Evolutionary conservation across 2,329 filamentous ascomycete species (phyloP).

Genomic region (Exophiala alcalophila): DNA sequence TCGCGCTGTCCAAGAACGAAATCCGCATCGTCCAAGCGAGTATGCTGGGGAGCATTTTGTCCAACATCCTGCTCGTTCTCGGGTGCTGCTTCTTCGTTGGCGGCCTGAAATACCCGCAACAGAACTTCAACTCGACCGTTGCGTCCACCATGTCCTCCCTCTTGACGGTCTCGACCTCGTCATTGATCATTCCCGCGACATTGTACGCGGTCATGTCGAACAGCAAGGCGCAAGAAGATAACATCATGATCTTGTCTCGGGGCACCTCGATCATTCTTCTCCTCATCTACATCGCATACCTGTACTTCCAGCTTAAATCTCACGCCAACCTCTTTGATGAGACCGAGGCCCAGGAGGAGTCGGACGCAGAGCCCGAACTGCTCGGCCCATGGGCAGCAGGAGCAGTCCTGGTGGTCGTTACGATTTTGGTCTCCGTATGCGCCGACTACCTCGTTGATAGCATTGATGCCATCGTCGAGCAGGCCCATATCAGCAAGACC

Average conservation of each 20-base stretch:
- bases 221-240: constrained; percentile 42
- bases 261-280: constrained; percentile 74
- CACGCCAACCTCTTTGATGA: constrained; percentile 70
- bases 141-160: constrained; percentile 60
- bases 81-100: constrained; percentile 78
- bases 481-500: constrained; percentile 70
- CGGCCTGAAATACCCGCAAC: constrained; percentile 67
- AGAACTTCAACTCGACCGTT: constrained; percentile 54
- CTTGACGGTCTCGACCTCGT: constrained; percentile 73
- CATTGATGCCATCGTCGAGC: constrained; percentile 69
- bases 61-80: constrained; percentile 84
- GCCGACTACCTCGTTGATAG: constrained; percentile 75
- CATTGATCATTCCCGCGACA: constrained; percentile 74
- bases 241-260: constrained; percentile 69
- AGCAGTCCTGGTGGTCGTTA: constrained; percentile 66
- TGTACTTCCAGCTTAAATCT: constrained; percentile 73
- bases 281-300: constrained; percentile 70
- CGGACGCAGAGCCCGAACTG: constrained; percentile 44
- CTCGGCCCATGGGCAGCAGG: constrained; percentile 64
- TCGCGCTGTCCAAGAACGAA: constrained; percentile 79
- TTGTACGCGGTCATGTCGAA: constrained; percentile 63
- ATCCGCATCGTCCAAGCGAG: constrained; percentile 96
- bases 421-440: constrained; percentile 67
- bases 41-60: constrained; percentile 94
- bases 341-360: constrained; percentile 35